These are phyloP conservation scores for Cryptococcus sp. DNA, from an alignment of 1,284 basidiomycete genomes.

Conservation along the genomic window DNA sequence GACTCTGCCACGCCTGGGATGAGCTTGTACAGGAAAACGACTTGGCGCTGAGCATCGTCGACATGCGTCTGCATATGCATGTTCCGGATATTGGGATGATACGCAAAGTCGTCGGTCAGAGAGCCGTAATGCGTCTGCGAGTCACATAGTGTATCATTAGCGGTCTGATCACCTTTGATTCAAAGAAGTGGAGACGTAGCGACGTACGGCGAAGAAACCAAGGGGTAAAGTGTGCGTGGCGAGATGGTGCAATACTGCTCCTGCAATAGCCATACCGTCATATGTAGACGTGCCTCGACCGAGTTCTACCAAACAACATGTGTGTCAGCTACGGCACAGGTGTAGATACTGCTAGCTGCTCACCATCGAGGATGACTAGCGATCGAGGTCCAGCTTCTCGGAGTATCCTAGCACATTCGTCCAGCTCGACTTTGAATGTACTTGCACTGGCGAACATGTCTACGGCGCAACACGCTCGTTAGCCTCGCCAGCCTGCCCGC, in stretches of 20 bases:
- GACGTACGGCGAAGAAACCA: conserved; percentile 57
- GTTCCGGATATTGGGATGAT: conserved; percentile 87
- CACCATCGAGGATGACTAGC: conserved; percentile 91
- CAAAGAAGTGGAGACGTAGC: neutral
- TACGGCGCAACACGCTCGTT: conserved; percentile 7
- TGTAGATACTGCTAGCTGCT: conserved; percentile 28
- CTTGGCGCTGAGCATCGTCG: conserved; percentile 77
- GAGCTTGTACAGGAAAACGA: conserved; percentile 91
- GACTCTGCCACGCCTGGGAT: conserved; percentile 83
- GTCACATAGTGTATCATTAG: neutral
- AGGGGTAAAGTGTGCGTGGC: conserved; percentile 86
- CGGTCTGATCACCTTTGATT: neutral
- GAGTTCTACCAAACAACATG: conserved; percentile 62
- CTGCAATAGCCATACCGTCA: conserved; percentile 95
- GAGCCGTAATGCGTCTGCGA: conserved; percentile 54
- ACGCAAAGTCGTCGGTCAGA: conserved; percentile 58
- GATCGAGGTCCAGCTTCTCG: conserved; percentile 88
- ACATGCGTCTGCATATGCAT: conserved; percentile 95
- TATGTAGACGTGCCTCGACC: conserved; percentile 64
- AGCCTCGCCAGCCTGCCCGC: neutral
- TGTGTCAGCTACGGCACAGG: neutral
- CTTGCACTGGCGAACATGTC: conserved; percentile 92
- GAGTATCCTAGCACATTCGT: conserved; percentile 91
- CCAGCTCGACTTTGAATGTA: conserved; percentile 94
- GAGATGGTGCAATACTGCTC: conserved; percentile 88